Percentiles rank a stretch among this genome's conserved stretches.
These are phyloP conservation scores for Phytopythium vexans DNA, from an alignment of 352 stramenopile genomes.

Conservation along the genomic window DNA sequence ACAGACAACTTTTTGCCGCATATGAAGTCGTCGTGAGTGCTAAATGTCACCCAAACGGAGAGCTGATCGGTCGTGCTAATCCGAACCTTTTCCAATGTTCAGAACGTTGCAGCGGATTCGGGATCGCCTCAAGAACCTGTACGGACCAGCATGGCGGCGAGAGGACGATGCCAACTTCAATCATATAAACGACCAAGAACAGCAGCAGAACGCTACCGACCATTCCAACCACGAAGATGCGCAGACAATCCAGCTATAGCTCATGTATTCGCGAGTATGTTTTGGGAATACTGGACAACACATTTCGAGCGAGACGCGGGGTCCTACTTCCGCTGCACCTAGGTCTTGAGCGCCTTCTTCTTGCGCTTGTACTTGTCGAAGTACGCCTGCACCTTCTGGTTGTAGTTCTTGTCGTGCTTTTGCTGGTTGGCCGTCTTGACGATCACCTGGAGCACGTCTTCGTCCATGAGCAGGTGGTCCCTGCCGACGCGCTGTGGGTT, in stretches of 20 bases:
- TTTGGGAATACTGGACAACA: too few relatives aligned
- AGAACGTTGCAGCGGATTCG: constrained; percentile 65
- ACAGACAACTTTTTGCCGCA: constrained; percentile 19
- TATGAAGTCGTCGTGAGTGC: constrained; percentile 15
- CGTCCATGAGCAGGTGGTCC: constrained; percentile 94
- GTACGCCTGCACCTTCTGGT: constrained; percentile 93
- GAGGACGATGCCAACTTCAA: constrained; percentile 50
- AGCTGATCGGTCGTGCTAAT: background rate
- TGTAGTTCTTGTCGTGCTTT: constrained; percentile 98
- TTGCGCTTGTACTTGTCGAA: constrained; percentile 96
- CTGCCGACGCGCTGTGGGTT: constrained; percentile 96
- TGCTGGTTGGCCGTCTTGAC: constrained; percentile 98
- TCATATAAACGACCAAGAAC: background rate
- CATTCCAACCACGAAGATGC: background rate
- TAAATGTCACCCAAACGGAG: constrained; percentile 3
- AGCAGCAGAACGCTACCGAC: background rate
- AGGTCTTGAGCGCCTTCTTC: constrained; percentile 93
- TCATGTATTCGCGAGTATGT: too few relatives aligned
- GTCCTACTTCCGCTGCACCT: constrained; percentile 5
- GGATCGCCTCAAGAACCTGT: constrained; percentile 50
- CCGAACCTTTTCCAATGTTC: background rate
- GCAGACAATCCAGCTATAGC: too few relatives aligned
- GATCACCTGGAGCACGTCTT: constrained; percentile 98
- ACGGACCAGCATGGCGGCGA: constrained; percentile 42
- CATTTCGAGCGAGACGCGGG: too few relatives aligned